A percentile compares a stretch with the other conserved stretches of the same genome.
Conservation (phyloP, 2,329 filamentous ascomycete genomes). For the Talaromyces pinophilus region DNA sequence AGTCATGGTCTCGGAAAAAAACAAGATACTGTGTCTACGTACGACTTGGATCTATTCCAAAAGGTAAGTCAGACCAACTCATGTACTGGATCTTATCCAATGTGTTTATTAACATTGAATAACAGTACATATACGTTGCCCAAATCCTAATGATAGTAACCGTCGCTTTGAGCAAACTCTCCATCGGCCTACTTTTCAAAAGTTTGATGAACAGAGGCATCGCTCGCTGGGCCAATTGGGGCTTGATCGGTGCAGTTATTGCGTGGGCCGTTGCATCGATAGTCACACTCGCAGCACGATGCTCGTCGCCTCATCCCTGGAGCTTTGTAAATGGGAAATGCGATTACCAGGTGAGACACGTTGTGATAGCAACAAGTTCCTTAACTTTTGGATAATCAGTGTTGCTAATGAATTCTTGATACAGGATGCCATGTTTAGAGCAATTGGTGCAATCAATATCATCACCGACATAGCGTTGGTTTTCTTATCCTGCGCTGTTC, state of each 20-base stretch:
- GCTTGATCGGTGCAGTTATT: conserved; percentile 25
- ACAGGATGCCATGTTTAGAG: conserved; percentile 25
- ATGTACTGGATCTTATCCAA: not conserved
- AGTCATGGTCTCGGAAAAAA: conserved; percentile 27
- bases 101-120: not conserved
- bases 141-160: conserved; percentile 28
- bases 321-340: conserved; percentile 25
- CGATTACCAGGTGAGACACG: conserved; percentile 25
- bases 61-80: conserved; percentile 23
- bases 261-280: conserved; percentile 28
- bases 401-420: not conserved
- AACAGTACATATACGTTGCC: conserved; percentile 28
- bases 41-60: conserved; percentile 23
- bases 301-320: conserved; percentile 28
- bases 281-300: conserved; percentile 26
- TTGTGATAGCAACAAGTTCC: not conserved
- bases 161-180: conserved; percentile 28
- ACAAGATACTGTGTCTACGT: conserved; percentile 21
- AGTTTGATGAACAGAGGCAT: conserved; percentile 26
- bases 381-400: not conserved
- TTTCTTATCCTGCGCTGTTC: conserved; percentile 26
- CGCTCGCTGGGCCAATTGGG: conserved; percentile 23
- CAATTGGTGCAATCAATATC: conserved; percentile 27
- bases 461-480: conserved; percentile 24
- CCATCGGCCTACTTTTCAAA: conserved; percentile 27